Percentiles rank a stretch among this genome's conserved stretches.
These are phyloP conservation scores for Paratrimastix pyriformis DNA, from an alignment of 78 protist genomes.

Conservation along the genomic window DNA sequence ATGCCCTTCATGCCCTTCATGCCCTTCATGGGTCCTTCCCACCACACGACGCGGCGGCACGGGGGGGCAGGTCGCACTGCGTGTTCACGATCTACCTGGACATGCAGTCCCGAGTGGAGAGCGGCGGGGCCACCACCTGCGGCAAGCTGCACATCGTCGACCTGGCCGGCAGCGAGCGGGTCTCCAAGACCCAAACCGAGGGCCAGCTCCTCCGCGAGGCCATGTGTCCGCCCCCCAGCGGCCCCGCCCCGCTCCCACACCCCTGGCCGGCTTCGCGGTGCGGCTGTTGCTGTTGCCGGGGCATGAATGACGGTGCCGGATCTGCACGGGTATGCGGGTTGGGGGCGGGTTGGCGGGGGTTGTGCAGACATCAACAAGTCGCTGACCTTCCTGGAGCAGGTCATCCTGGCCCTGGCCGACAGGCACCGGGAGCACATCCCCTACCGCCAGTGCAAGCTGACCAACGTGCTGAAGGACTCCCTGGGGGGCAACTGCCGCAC, in stretches of 20 bases:
- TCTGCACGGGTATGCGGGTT: too few species aligned
- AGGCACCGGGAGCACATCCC: conserved; percentile 49
- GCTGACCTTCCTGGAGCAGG: conserved; percentile 60
- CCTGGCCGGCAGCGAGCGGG: conserved; percentile 70
- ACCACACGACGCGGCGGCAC: conserved; percentile 12
- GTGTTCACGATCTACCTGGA: conserved; percentile 50
- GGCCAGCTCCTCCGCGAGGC: conserved; percentile 53
- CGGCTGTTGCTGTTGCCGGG: too few species aligned
- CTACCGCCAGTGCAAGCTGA: conserved; percentile 57
- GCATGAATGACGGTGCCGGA: background rate
- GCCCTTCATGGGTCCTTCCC: background rate
- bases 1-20: too few species aligned
- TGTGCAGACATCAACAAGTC: conserved; percentile 63
- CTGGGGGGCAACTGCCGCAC: conserved; percentile 55
- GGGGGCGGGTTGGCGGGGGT: too few species aligned
- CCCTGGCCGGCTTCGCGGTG: background rate
- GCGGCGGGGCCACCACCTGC: background rate
- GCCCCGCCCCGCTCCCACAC: too few species aligned
- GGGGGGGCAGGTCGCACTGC: conserved; percentile 61
- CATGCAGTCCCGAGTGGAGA: conserved; percentile 50
- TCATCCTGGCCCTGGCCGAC: conserved; percentile 52
- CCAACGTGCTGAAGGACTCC: conserved; percentile 51
- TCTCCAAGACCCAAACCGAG: conserved; percentile 43
- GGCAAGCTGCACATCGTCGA: conserved; percentile 38
- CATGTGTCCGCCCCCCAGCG: conserved; percentile 9